These are phyloP conservation scores for Isochrysis galbana DNA, from an alignment of 78 protist species.

Conservation along the genomic window DNA sequence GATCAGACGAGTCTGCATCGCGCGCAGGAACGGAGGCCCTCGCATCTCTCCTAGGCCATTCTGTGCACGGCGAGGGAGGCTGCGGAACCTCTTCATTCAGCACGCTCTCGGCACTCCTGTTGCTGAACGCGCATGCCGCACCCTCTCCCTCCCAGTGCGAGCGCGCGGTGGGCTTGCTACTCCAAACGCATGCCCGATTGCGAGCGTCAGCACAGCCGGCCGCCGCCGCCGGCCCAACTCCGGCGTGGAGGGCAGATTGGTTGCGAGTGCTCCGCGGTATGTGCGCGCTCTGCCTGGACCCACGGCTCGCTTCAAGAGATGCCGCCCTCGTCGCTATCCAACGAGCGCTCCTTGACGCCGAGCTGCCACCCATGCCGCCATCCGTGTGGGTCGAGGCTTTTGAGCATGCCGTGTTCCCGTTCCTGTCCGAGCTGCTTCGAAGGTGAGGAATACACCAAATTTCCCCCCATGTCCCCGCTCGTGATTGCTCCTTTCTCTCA, in stretches of 20 bases:
- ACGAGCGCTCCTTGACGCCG: conserved; percentile 20
- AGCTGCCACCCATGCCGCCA: not conserved
- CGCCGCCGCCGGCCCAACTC: not conserved
- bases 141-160: not conserved
- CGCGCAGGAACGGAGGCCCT: not conserved
- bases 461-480: too few relatives aligned
- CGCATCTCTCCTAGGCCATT: not conserved
- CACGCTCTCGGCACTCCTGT: not conserved
- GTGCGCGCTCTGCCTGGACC: not conserved
- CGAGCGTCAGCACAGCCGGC: not conserved
- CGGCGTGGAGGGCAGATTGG: not conserved
- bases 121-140: not conserved
- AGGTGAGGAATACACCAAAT: too few relatives aligned
- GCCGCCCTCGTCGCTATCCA: conserved; percentile 28
- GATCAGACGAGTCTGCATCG: not conserved
- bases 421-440: conserved; percentile 9
- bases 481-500: too few relatives aligned
- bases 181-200: not conserved
- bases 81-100: not conserved
- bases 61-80: not conserved
- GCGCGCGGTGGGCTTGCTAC: not conserved
- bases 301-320: not conserved
- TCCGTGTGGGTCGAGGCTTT: conserved; percentile 36
- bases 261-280: not conserved
- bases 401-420: conserved; percentile 57